Conservation (phyloP, 2,329 filamentous ascomycete species). For the Monascus ruber region DNA sequence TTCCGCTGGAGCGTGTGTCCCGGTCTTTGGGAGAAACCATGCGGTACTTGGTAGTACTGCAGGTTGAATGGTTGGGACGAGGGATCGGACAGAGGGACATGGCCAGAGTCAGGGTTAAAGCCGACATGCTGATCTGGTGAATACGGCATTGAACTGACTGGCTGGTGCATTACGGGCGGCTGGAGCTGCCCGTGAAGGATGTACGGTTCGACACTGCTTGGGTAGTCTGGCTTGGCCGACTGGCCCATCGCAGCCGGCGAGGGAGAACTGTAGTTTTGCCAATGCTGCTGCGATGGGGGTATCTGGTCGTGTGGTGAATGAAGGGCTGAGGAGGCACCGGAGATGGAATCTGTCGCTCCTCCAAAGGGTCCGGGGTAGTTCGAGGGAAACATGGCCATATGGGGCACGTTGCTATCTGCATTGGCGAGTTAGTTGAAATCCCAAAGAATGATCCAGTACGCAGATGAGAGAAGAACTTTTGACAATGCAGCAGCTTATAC, state of each 20-base stretch:
- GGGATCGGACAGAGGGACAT: conserved; percentile 8
- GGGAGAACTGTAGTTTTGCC: conserved; percentile 15
- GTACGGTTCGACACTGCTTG: conserved; percentile 14
- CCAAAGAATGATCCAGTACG: not conserved
- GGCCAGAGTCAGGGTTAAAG: conserved; percentile 7
- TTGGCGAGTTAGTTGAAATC: too few relatives aligned
- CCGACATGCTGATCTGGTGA: conserved; percentile 9
- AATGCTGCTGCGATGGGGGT: conserved; percentile 16
- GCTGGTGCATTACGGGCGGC: conserved; percentile 2
- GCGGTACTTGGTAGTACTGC: conserved; percentile 5
- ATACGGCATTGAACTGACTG: conserved; percentile 5
- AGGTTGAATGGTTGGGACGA: conserved; percentile 11
- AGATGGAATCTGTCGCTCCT: conserved; percentile 5
- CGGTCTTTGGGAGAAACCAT: conserved; percentile 5
- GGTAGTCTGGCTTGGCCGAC: conserved; percentile 16
- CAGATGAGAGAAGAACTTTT: not conserved
- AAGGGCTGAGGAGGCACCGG: conserved; percentile 12
- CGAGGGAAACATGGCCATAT: conserved; percentile 9
- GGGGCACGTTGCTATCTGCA: too few relatives aligned
- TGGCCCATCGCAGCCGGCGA: conserved; percentile 17
- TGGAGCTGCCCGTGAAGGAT: conserved; percentile 8
- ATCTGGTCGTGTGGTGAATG: conserved; percentile 12
- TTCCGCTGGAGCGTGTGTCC: conserved; percentile 6
- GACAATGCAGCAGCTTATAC: too few relatives aligned
- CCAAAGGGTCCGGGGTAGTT: conserved; percentile 13